Evolutionary conservation across 306 rosid species (phyloP), one percentile per base, ranked within the genome.

Genomic region (Trichosanthes cucumerina): DNA sequence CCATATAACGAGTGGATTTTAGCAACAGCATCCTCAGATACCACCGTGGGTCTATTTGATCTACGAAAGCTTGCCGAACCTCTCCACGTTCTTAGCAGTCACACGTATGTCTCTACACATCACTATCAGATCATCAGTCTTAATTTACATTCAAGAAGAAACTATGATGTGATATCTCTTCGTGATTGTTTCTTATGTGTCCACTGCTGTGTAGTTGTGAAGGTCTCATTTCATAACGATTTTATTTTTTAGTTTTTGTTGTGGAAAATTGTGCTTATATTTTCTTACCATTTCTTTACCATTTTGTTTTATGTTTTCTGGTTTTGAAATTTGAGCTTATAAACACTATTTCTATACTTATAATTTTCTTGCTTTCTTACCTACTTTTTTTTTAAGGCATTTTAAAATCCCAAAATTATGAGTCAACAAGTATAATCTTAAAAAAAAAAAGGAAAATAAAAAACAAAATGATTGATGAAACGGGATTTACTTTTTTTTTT

Each of bases 11-110:
- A 95, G 77, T 89, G 96, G 97, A 79, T 92, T 82, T 76, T 95
- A 86, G 97, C 97, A 47, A 92, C 98, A 19, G 98, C 97, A 78
- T 95, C 98, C 75, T 95, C 98, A 36, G 98, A 95, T 87, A 84
- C 88, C 64, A 87, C 90, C 6, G 79, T 91, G 65, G 97, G 91
- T 75, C 88, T 95, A 81, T 92, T 91, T 59, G 98, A 95, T 82
- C 85, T 81, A 38, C 90, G 98, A 77, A 95, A 88, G 86, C 89
- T 95, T 64, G 54, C 86, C 1, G 80, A 6, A 53, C 97, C 97
- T 0, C 64, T 95, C 76, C 98, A 95, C 86, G 81, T 85, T 83
- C 80, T 95, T 53, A 86, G 93, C 75, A 86, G 96, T 82, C 98
- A 95, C 85, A 60, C 86, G 98, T 95, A 89, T 0, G 97, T 80